Evolutionary conservation across 2,329 filamentous ascomycete species (phyloP).

Genomic region (Seiridium cupressi): DNA sequence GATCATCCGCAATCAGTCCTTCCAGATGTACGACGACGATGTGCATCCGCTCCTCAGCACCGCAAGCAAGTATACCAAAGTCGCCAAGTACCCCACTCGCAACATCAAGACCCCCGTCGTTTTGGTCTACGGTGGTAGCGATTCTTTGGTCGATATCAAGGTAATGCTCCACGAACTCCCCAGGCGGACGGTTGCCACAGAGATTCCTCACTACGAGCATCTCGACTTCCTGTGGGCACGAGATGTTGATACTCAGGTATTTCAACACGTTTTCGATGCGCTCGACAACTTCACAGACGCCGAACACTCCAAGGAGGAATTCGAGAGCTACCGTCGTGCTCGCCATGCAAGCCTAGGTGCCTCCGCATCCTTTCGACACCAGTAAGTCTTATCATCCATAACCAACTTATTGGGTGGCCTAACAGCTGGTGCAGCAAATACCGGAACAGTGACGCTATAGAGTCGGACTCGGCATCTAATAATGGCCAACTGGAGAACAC

Average conservation of each 20-base stretch:
- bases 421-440: conserved; percentile 14
- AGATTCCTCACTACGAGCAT: conserved; percentile 92
- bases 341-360: conserved; percentile 47
- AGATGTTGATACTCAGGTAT: conserved; percentile 81
- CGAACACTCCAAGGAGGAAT: conserved; percentile 59
- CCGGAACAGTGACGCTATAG: conserved; percentile 23
- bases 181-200: conserved; percentile 76
- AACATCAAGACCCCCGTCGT: conserved; percentile 97
- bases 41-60: conserved; percentile 73
- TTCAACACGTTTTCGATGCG: conserved; percentile 88
- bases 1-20: conserved; percentile 92
- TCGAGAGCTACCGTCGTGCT: conserved; percentile 53
- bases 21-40: conserved; percentile 99
- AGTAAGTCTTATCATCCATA: conserved; percentile 21
- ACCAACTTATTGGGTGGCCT: not conserved
- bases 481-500: conserved; percentile 19
- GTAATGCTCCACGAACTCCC: conserved; percentile 91
- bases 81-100: conserved; percentile 91
- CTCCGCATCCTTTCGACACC: conserved; percentile 27
- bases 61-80: conserved; percentile 85
- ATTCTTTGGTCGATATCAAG: conserved; percentile 90
- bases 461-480: conserved; percentile 26
- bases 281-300: conserved; percentile 68
- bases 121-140: conserved; percentile 87
- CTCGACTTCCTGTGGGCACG: conserved; percentile 94